Percentiles rank a stretch among this genome's conserved stretches.
Evolutionary conservation across 2,329 filamentous ascomycete species (phyloP).

Genomic region (Diaporthe sp.): DNA sequence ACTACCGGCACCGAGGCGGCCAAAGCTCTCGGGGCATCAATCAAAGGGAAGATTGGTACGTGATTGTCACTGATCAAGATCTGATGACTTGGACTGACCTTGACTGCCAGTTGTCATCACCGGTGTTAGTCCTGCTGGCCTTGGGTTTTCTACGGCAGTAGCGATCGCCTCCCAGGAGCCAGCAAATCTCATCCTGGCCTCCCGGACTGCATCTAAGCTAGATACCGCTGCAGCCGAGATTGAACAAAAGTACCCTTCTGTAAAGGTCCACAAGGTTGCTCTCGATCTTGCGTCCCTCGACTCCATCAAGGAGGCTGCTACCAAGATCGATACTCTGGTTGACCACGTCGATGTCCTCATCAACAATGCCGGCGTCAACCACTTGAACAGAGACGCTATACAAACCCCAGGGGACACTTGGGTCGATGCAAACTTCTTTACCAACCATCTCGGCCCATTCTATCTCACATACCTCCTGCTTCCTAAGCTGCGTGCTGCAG

Average conservation of each 20-base stretch:
- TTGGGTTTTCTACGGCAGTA: slow-evolving; percentile 55
- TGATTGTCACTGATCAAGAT: neutral
- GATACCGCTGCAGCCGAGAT: slow-evolving; percentile 55
- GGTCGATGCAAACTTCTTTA: slow-evolving; percentile 54
- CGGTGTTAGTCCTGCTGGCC: slow-evolving; percentile 56
- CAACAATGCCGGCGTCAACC: slow-evolving; percentile 37
- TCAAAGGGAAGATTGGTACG: slow-evolving; percentile 48
- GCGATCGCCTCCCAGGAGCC: slow-evolving; percentile 60
- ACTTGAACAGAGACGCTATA: slow-evolving; percentile 23
- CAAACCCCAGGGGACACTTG: slow-evolving; percentile 36
- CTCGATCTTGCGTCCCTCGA: slow-evolving; percentile 54
- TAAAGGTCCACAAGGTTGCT: slow-evolving; percentile 51
- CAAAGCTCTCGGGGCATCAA: slow-evolving; percentile 44
- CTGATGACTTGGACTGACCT: neutral
- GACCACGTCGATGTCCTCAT: slow-evolving; percentile 49
- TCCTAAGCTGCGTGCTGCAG: slow-evolving; percentile 53
- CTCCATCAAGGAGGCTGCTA: slow-evolving; percentile 53
- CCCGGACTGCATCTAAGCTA: slow-evolving; percentile 58
- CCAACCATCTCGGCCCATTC: slow-evolving; percentile 63
- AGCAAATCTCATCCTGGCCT: slow-evolving; percentile 56
- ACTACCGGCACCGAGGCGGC: slow-evolving; percentile 53
- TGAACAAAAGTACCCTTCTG: slow-evolving; percentile 48
- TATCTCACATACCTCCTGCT: slow-evolving; percentile 60
- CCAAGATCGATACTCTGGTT: slow-evolving; percentile 48
- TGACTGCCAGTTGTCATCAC: slow-evolving; percentile 53